These are phyloP conservation scores for Croton setiger DNA, from an alignment of 441 rosid genomes.

Conservation along the genomic window DNA sequence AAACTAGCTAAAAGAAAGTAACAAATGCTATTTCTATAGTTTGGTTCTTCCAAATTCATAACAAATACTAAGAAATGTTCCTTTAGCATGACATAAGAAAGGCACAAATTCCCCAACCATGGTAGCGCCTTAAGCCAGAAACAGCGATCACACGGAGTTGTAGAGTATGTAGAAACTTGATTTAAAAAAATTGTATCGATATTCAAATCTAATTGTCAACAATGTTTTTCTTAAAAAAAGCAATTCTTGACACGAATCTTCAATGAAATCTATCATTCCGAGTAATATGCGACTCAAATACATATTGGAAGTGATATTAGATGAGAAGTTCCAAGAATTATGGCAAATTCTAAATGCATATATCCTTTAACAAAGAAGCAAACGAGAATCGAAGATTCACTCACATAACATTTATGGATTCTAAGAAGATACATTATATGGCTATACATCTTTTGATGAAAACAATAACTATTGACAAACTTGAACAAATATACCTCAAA, in stretches of 20 bases:
- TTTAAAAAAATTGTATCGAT: neutral
- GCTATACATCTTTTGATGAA: too few relatives aligned
- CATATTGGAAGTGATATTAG: neutral
- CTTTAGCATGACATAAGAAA: neutral
- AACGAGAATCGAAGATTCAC: neutral
- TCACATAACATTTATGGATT: neutral
- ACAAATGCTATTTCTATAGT: neutral
- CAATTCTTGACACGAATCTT: neutral
- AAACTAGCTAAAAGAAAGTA: neutral
- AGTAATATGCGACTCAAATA: neutral
- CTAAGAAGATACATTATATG: neutral
- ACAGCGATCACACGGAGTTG: neutral
- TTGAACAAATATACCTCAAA: neutral
- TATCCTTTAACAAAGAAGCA: neutral
- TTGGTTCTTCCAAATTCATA: too few relatives aligned
- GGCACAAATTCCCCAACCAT: neutral
- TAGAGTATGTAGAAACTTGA: neutral
- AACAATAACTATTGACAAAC: neutral
- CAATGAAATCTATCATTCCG: neutral
- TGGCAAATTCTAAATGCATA: neutral
- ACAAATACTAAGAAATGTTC: neutral
- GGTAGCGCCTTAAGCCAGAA: neutral
- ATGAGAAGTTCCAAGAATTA: neutral
- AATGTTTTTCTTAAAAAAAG: neutral
- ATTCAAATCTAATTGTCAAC: neutral